Evolutionary conservation across 306 rosid species (phyloP).

Genomic region (Ormosia emarginata): DNA sequence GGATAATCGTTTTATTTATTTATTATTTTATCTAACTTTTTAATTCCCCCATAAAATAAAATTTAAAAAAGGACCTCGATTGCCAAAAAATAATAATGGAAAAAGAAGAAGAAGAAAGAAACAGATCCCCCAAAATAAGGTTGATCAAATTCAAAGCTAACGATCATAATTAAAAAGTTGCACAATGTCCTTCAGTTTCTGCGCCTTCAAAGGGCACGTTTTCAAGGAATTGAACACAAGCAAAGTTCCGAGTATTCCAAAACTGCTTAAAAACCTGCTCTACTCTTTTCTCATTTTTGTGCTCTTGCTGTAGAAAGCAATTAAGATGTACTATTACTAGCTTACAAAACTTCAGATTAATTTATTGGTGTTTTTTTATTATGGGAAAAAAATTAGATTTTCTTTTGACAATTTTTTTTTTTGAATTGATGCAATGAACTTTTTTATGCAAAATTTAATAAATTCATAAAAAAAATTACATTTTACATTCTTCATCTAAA

Average conservation of each 20-base stretch:
- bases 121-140: constrained; percentile 18
- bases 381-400: no score
- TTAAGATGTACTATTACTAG: not conserved
- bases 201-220: not conserved
- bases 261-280: not conserved
- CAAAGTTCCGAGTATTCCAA: not conserved
- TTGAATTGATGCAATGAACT: no score
- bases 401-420: no score
- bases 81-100: not conserved
- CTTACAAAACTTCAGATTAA: not conserved
- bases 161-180: not conserved
- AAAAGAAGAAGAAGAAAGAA: not conserved
- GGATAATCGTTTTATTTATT: no score
- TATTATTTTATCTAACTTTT: no score
- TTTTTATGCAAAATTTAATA: no score
- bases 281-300: no score
- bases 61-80: not conserved
- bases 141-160: not conserved
- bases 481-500: no score
- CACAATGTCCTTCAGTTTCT: not conserved
- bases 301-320: not conserved
- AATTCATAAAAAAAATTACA: no score
- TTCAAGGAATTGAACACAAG: not conserved
- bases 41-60: not conserved
- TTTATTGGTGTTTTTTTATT: no score